Conservation (phyloP, 2,329 filamentous ascomycete species). For the Calonectria montana region DNA sequence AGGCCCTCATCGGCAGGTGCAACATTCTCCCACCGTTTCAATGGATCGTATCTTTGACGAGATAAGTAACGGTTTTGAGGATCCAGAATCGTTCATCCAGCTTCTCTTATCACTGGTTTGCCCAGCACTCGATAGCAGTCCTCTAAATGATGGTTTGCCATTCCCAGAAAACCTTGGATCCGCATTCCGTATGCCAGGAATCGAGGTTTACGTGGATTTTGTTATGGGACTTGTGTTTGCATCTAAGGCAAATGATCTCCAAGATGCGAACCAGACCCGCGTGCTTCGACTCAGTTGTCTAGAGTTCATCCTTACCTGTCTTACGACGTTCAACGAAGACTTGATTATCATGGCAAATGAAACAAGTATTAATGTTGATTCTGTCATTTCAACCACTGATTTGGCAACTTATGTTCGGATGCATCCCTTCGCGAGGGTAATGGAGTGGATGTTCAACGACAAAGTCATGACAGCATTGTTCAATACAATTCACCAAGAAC, state of each 20-base stretch:
- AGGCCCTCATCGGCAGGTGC: constrained; percentile 46
- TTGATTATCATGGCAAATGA: constrained; percentile 87
- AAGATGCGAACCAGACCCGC: constrained; percentile 75
- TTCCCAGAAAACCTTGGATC: constrained; percentile 89
- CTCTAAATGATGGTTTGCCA: constrained; percentile 79
- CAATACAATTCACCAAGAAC: constrained; percentile 80
- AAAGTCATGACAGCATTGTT: constrained; percentile 86
- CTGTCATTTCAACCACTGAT: constrained; percentile 78
- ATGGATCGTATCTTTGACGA: constrained; percentile 78
- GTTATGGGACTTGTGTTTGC: constrained; percentile 83
- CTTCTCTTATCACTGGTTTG: constrained; percentile 79
- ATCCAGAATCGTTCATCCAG: constrained; percentile 85
- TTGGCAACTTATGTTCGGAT: constrained; percentile 84
- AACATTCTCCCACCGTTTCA: constrained; percentile 51
- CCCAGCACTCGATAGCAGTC: constrained; percentile 70
- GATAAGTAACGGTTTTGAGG: constrained; percentile 83
- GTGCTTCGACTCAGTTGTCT: constrained; percentile 84
- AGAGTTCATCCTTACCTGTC: constrained; percentile 81
- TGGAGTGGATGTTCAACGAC: constrained; percentile 99
- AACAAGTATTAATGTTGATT: constrained; percentile 80
- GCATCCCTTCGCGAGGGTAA: constrained; percentile 92
- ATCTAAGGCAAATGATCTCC: constrained; percentile 71
- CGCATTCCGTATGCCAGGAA: constrained; percentile 80
- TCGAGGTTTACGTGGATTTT: constrained; percentile 94
- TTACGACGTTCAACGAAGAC: constrained; percentile 93